Percentiles rank a stretch among this genome's conserved stretches.
These are phyloP conservation scores for Chlorella sp. DNA, from an alignment of 139 green algal species.

Conservation along the genomic window DNA sequence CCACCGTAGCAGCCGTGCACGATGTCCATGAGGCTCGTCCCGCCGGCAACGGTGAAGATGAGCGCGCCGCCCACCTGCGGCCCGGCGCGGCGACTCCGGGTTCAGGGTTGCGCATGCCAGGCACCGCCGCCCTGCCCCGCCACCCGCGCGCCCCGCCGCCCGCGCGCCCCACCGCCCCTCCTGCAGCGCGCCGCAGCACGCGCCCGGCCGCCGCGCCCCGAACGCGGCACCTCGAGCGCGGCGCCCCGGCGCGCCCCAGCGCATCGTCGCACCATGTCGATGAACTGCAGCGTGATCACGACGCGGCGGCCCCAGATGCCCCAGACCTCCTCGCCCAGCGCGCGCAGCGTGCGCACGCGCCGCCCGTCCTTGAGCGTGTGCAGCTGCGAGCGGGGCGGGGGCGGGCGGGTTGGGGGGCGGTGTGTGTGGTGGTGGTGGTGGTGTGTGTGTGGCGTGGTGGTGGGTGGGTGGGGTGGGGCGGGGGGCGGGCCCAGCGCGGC, in stretches of 20 bases:
- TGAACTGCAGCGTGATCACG: not conserved
- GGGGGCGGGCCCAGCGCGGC: not conserved
- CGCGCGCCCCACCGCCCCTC: too few relatives aligned
- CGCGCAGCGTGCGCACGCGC: constrained; percentile 14
- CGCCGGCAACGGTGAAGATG: not conserved
- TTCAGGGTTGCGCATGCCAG: not conserved
- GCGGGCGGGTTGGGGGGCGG: too few relatives aligned
- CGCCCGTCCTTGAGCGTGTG: constrained; percentile 9
- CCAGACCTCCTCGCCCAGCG: not conserved
- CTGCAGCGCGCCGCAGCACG: too few relatives aligned
- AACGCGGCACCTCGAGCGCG: too few relatives aligned
- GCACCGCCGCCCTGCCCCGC: too few relatives aligned
- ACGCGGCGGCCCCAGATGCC: not conserved
- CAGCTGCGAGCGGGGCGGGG: too few relatives aligned
- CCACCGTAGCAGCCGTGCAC: not conserved
- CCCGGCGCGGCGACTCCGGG: not conserved
- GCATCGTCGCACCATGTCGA: not conserved
- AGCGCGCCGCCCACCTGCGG: not conserved
- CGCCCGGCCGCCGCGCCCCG: too few relatives aligned
- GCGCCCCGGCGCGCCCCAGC: too few relatives aligned
- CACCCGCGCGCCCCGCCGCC: too few relatives aligned
- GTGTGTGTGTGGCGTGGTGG: too few relatives aligned
- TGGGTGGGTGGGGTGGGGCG: too few relatives aligned
- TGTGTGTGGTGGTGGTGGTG: too few relatives aligned
- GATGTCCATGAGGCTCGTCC: not conserved